Percentiles rank a stretch among this genome's conserved stretches.
phyloP scores from a whole-genome alignment of 2,329 filamentous ascomycete genomes.

The Biscogniauxia sp. region DNA sequence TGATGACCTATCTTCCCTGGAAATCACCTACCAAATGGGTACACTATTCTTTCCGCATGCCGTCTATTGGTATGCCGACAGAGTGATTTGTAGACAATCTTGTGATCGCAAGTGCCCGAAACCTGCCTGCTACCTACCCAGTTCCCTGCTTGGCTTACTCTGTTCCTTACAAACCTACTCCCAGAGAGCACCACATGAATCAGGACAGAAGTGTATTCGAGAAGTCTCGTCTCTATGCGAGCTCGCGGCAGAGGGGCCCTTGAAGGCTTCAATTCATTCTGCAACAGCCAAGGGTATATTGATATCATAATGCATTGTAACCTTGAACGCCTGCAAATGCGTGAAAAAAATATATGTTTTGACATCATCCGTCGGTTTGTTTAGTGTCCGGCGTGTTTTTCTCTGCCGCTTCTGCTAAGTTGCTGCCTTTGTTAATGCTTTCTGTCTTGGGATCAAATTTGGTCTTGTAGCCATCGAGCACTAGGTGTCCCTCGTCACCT shows the following conservation, averaged over 20 bases:
- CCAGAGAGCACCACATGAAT: neutral
- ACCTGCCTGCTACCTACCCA: neutral
- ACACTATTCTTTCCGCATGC: neutral
- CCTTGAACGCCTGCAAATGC: constrained; percentile 16
- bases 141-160: neutral
- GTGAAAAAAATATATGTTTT: constrained; percentile 4
- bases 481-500: constrained; percentile 40
- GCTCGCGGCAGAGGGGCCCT: too few relatives aligned
- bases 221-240: too few relatives aligned
- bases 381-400: neutral
- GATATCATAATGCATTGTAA: constrained; percentile 8
- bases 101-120: neutral
- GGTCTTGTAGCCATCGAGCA: constrained; percentile 51
- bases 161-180: neutral
- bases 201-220: neutral
- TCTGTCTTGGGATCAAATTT: constrained; percentile 33
- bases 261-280: neutral
- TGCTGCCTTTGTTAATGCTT: constrained; percentile 17
- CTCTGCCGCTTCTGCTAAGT: constrained; percentile 7
- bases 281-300: constrained; percentile 16
- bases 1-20: constrained; percentile 12
- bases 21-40: neutral
- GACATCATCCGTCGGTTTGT: neutral
- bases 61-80: neutral
- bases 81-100: neutral